Evolutionary conservation across 2,329 filamentous ascomycete species (phyloP).

Genomic region (Diaporthe vexans): DNA sequence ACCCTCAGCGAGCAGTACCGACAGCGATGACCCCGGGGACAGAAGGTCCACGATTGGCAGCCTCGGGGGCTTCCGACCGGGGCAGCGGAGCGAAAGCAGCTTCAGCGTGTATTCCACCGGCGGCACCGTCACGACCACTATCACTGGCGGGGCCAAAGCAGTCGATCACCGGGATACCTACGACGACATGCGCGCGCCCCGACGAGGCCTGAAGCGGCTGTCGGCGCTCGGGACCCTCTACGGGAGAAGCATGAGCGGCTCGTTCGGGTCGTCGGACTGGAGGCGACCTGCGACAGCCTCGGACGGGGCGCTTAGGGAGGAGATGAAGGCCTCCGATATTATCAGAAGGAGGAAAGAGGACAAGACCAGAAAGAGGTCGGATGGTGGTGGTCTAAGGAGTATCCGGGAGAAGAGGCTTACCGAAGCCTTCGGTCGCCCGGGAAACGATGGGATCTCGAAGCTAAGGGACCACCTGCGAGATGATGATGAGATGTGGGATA

Average conservation of each 20-base stretch:
- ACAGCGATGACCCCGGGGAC: constrained; percentile 4
- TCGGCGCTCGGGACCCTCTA: constrained; percentile 40
- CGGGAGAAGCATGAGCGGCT: constrained; percentile 34
- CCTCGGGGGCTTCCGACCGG: background rate
- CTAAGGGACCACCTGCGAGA: background rate
- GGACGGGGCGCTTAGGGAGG: constrained; percentile 35
- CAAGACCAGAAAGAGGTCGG: constrained; percentile 48
- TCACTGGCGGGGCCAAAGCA: background rate
- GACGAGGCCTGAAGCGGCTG: constrained; percentile 35
- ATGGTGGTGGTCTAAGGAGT: background rate
- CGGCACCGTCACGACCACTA: constrained; percentile 2
- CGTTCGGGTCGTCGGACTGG: constrained; percentile 38
- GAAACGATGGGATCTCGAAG: background rate
- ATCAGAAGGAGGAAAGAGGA: constrained; percentile 51
- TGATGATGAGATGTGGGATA: background rate
- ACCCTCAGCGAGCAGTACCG: background rate
- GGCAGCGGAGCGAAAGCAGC: constrained; percentile 19
- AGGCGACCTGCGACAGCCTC: background rate
- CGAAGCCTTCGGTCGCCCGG: constrained; percentile 8
- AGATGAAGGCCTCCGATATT: constrained; percentile 46
- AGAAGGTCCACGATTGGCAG: constrained; percentile 5
- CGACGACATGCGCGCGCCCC: background rate
- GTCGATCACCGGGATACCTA: background rate
- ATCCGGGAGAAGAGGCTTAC: constrained; percentile 36
- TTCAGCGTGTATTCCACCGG: constrained; percentile 17